Evolutionary conservation across 1,284 basidiomycete genomes (phyloP).

Genomic region (Fomitiporia mediterranea): DNA sequence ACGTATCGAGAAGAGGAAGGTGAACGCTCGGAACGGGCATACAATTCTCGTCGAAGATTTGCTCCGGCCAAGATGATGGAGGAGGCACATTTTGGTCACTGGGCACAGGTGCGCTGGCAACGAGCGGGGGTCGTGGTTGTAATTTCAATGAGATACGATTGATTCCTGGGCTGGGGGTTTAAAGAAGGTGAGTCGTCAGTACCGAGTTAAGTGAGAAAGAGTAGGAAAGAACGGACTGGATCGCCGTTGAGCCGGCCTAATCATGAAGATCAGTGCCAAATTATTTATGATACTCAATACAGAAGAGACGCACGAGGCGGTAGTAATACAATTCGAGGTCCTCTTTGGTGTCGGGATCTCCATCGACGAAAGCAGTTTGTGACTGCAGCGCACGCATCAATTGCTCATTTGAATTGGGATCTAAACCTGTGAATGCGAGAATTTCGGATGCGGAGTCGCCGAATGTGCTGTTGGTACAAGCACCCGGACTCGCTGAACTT

Average conservation of each 20-base stretch:
- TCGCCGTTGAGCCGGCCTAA: conserved; percentile 34
- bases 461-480: not conserved
- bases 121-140: conserved; percentile 25
- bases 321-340: conserved; percentile 38
- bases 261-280: not conserved
- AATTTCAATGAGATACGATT: conserved; percentile 38
- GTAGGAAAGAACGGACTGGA: conserved; percentile 20
- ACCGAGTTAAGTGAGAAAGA: not conserved
- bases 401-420: conserved; percentile 7
- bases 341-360: conserved; percentile 28
- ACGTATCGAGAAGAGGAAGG: conserved; percentile 33
- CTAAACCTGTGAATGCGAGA: not conserved
- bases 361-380: conserved; percentile 36
- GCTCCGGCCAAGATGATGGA: conserved; percentile 22
- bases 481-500: not conserved
- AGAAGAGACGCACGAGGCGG: conserved; percentile 31
- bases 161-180: conserved; percentile 33
- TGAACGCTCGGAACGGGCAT: conserved; percentile 34
- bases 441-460: conserved; percentile 1
- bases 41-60: conserved; percentile 32
- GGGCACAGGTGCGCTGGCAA: conserved; percentile 24
- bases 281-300: not conserved
- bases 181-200: conserved; percentile 18
- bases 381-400: conserved; percentile 33
- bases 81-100: conserved; percentile 22